phyloP scores from a whole-genome alignment of 768 basidiomycete species.

The Tylopilus balloui region DNA sequence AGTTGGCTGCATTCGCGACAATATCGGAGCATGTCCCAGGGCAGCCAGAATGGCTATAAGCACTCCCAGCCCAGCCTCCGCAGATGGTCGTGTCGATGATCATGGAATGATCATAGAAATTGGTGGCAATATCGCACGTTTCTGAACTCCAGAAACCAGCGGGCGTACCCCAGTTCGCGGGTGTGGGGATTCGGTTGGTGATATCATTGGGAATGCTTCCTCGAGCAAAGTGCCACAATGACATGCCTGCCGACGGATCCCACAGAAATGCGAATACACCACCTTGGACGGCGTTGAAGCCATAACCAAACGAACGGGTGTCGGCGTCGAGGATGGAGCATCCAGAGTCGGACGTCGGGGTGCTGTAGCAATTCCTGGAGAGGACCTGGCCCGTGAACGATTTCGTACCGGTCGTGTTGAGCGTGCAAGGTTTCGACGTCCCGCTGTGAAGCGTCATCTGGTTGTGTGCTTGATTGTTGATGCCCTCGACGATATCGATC shows the following conservation, averaged over 20 bases:
- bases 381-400: slow-evolving; percentile 24
- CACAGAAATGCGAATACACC: slow-evolving; percentile 60
- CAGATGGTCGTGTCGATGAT: slow-evolving; percentile 37
- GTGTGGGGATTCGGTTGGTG: slow-evolving; percentile 37
- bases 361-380: slow-evolving; percentile 38
- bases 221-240: slow-evolving; percentile 54
- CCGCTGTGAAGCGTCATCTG: slow-evolving; percentile 65
- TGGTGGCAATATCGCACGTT: slow-evolving; percentile 43
- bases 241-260: slow-evolving; percentile 43
- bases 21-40: slow-evolving; percentile 42
- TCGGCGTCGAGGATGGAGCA: slow-evolving; percentile 44
- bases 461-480: slow-evolving; percentile 54
- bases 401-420: slow-evolving; percentile 12
- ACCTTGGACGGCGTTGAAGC: slow-evolving; percentile 35
- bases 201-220: slow-evolving; percentile 48
- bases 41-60: slow-evolving; percentile 28
- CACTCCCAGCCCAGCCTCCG: slow-evolving; percentile 26
- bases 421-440: slow-evolving; percentile 31
- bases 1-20: slow-evolving; percentile 55
- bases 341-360: slow-evolving; percentile 39
- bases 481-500: slow-evolving; percentile 73
- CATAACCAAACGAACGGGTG: slow-evolving; percentile 36
- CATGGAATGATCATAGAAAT: slow-evolving; percentile 49
- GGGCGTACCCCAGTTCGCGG: slow-evolving; percentile 47
- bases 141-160: slow-evolving; percentile 47